These are phyloP conservation scores for Phytopythium cucurbitacearum DNA, from an alignment of 352 stramenopile genomes.

Conservation along the genomic window DNA sequence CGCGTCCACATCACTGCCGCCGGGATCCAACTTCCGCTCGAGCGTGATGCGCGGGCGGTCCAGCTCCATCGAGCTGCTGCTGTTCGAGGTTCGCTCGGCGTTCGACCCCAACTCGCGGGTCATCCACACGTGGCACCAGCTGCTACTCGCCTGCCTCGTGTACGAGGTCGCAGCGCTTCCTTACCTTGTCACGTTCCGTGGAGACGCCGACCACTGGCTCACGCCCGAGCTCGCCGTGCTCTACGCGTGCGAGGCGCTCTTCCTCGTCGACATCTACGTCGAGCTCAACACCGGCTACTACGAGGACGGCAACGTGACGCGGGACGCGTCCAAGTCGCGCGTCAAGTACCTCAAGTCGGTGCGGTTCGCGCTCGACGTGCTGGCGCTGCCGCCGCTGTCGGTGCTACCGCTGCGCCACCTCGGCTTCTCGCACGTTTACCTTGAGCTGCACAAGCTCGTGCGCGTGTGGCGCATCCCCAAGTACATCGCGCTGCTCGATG, in stretches of 20 bases:
- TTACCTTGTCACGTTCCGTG: constrained; percentile 41
- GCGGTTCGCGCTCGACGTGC: constrained; percentile 42
- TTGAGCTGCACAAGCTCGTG: constrained; percentile 64
- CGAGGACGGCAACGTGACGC: constrained; percentile 51
- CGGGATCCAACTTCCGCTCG: constrained; percentile 7
- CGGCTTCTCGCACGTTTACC: constrained; percentile 24
- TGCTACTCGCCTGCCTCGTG: constrained; percentile 42
- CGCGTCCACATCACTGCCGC: constrained; percentile 8
- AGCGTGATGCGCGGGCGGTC: constrained; percentile 33
- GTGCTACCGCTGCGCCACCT: constrained; percentile 13
- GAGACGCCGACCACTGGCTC: constrained; percentile 9
- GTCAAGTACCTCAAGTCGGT: constrained; percentile 49
- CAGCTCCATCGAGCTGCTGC: constrained; percentile 47
- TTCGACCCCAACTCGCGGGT: constrained; percentile 52
- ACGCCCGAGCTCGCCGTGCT: constrained; percentile 27
- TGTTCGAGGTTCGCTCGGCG: constrained; percentile 42
- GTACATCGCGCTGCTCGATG: constrained; percentile 49
- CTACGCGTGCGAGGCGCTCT: constrained; percentile 54
- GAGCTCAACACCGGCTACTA: constrained; percentile 74
- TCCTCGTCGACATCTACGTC: constrained; percentile 50
- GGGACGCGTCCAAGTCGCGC: constrained; percentile 41
- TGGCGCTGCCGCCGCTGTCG: constrained; percentile 42
- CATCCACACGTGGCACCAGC: constrained; percentile 56
- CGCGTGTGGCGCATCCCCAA: constrained; percentile 41
- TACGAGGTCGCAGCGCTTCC: constrained; percentile 56